Conservation (phyloP, 305 asterid species). For the Striga hermonthica region DNA sequence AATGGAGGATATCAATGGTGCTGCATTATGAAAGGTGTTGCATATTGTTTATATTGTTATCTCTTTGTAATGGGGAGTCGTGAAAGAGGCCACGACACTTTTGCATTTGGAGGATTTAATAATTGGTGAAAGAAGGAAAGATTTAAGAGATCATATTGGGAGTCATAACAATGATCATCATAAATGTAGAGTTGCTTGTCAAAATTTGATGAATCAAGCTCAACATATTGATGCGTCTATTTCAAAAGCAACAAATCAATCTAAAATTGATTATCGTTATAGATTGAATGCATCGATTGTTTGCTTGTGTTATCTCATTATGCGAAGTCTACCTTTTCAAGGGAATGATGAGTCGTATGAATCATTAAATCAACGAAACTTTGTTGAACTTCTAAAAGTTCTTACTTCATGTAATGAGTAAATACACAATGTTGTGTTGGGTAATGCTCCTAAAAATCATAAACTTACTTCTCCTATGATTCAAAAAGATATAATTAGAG, state of each 20-base stretch:
- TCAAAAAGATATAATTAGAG: background rate
- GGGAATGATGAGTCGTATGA: slow-evolving; percentile 7
- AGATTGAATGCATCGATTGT: slow-evolving; percentile 15
- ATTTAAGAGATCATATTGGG: slow-evolving; percentile 6
- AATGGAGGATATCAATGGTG: no score
- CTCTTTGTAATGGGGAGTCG: background rate
- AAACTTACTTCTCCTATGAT: slow-evolving; percentile 1
- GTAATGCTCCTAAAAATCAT: slow-evolving; percentile 1
- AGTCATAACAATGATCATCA: background rate
- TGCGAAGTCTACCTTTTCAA: slow-evolving; percentile 13
- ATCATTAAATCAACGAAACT: slow-evolving; percentile 12
- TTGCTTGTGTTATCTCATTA: slow-evolving; percentile 4
- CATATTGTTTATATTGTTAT: background rate
- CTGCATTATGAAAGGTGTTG: background rate
- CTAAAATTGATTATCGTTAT: no score
- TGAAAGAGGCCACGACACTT: background rate
- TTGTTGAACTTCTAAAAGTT: background rate
- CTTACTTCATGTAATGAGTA: background rate
- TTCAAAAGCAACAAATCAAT: no score
- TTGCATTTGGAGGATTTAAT: background rate
- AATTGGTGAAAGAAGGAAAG: background rate
- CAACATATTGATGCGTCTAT: no score
- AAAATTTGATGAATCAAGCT: no score
- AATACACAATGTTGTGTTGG: background rate
- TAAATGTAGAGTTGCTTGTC: slow-evolving; percentile 6